Conservation (phyloP, 108 stramenopile species). For the Mediolabrus comicus region DNA sequence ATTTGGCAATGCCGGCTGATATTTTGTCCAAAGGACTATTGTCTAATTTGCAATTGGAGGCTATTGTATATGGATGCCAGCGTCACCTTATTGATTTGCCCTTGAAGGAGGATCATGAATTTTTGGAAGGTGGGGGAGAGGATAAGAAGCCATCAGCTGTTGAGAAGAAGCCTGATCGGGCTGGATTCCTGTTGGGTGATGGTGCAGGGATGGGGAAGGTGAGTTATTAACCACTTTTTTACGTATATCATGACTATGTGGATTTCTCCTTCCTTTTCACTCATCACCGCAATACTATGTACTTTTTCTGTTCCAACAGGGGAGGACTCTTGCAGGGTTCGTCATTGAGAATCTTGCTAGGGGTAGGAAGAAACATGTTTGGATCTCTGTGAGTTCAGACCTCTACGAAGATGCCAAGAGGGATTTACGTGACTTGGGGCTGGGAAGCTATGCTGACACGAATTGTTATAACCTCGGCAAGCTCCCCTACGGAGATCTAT, state of each 20-base stretch:
- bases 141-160: not conserved
- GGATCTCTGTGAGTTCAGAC: conserved; percentile 29
- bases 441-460: conserved; percentile 12
- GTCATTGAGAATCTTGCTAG: conserved; percentile 31
- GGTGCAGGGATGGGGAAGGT: conserved; percentile 32
- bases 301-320: too few species aligned
- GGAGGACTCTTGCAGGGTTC: conserved; percentile 41
- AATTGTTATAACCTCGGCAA: conserved; percentile 28
- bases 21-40: conserved; percentile 21
- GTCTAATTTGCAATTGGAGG: conserved; percentile 42
- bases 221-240: not conserved
- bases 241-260: not conserved
- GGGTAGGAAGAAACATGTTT: conserved; percentile 30
- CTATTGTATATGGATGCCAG: conserved; percentile 41
- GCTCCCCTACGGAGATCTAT: conserved; percentile 11
- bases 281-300: too few species aligned
- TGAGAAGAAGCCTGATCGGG: not conserved
- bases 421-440: conserved; percentile 18
- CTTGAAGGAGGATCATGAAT: not conserved
- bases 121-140: not conserved
- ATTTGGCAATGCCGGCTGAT: conserved; percentile 30
- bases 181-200: conserved; percentile 64
- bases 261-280: not conserved
- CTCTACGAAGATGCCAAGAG: conserved; percentile 40
- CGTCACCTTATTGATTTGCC: conserved; percentile 27